Evolutionary conservation across 1,139 yeast species (phyloP).

Genomic region (Kodamaea ohmeri): DNA sequence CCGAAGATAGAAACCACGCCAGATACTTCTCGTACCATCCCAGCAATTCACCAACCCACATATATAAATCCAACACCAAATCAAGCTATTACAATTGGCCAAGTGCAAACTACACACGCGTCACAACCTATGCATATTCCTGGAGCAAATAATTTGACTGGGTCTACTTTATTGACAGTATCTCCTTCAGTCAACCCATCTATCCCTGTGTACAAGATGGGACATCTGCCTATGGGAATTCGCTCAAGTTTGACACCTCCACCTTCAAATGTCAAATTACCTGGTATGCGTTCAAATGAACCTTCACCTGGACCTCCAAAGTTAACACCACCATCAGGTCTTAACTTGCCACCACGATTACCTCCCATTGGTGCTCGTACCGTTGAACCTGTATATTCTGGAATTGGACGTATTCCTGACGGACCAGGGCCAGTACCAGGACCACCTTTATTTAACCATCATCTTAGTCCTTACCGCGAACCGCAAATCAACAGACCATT

Average conservation of each 20-base stretch:
- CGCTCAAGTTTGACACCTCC: neutral
- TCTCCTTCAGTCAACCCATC: no score
- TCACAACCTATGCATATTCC: no score
- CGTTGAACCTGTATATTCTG: slow-evolving; percentile 34
- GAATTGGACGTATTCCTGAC: slow-evolving; percentile 40
- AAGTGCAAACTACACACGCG: no score
- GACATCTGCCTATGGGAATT: no score
- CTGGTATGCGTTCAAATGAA: neutral
- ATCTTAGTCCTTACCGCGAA: neutral
- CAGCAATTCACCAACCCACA: no score
- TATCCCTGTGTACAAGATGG: no score
- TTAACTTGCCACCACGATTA: neutral
- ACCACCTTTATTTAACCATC: slow-evolving; percentile 31
- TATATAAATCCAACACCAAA: no score
- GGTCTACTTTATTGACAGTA: no score
- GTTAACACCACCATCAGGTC: neutral
- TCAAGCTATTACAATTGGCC: no score
- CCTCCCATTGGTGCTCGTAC: slow-evolving; percentile 3
- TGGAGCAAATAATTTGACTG: no score
- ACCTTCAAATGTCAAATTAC: neutral
- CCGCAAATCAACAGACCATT: neutral
- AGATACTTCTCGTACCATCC: no score
- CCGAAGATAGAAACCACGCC: no score
- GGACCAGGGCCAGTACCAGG: slow-evolving; percentile 50
- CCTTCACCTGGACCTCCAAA: slow-evolving; percentile 1